phyloP scores from a whole-genome alignment of 2,329 filamentous ascomycete genomes.

The Periconia sp. region DNA sequence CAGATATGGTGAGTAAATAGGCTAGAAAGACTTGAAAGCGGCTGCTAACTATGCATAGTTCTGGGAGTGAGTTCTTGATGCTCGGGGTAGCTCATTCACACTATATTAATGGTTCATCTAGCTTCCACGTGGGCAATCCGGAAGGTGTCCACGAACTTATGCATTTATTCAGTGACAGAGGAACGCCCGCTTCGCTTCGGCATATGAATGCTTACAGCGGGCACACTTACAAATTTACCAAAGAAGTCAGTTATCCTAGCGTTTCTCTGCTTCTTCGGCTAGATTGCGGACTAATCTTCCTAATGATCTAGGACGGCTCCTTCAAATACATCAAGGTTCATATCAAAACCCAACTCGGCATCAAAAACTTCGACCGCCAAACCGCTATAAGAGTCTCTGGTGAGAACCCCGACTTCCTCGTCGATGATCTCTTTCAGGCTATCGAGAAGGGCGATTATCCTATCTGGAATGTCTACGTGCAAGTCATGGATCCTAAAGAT shows the following conservation, averaged over 20 bases:
- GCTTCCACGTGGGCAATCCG: constrained; percentile 45
- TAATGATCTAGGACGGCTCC: constrained; percentile 48
- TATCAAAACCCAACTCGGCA: constrained; percentile 56
- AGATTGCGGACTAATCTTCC: too few relatives aligned
- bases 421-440: constrained; percentile 50
- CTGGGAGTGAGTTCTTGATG: too few relatives aligned
- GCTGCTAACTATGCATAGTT: too few relatives aligned
- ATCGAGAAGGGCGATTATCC: constrained; percentile 56
- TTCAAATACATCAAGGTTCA: constrained; percentile 60
- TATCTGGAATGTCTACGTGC: constrained; percentile 60
- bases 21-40: constrained; percentile 55
- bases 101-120: constrained; percentile 27
- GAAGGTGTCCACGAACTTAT: constrained; percentile 60
- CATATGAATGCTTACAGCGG: constrained; percentile 1
- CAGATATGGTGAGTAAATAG: constrained; percentile 51
- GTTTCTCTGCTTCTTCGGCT: too few relatives aligned
- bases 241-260: too few relatives aligned
- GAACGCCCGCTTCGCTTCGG: constrained; percentile 55
- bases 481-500: constrained; percentile 61
- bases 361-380: constrained; percentile 51
- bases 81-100: too few relatives aligned
- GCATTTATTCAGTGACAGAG: constrained; percentile 58
- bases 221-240: constrained; percentile 1
- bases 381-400: constrained; percentile 44
- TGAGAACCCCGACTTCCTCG: constrained; percentile 45